Evolutionary conservation across 768 basidiomycete genomes (phyloP).

Genomic region (Harrya chromipes): DNA sequence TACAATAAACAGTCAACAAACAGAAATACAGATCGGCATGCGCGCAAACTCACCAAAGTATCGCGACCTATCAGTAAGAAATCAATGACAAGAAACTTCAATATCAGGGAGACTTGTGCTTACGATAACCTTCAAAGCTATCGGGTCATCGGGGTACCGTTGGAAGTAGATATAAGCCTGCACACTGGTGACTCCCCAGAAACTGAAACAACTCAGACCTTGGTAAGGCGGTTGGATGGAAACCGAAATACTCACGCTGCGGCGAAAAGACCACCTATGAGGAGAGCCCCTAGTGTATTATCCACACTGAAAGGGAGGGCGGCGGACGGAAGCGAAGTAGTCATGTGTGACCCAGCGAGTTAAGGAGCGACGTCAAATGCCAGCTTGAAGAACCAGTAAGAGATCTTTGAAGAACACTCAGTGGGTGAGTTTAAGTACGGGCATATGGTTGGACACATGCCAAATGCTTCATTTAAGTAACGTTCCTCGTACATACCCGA

Average conservation of each 20-base stretch:
- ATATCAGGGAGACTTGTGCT: constrained; percentile 8
- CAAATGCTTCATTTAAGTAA: too few species aligned
- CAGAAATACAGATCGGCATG: neutral
- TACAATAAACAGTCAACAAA: neutral
- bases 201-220: constrained; percentile 30
- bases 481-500: too few species aligned
- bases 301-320: constrained; percentile 32
- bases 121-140: constrained; percentile 38
- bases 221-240: neutral
- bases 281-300: constrained; percentile 53
- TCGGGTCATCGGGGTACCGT: constrained; percentile 33
- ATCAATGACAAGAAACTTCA: constrained; percentile 27
- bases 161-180: constrained; percentile 54
- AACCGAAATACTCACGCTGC: constrained; percentile 42
- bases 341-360: constrained; percentile 4
- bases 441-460: too few species aligned
- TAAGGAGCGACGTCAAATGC: neutral
- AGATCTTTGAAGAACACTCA: too few species aligned
- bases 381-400: neutral
- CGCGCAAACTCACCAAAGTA: constrained; percentile 10
- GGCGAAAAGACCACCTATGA: constrained; percentile 51
- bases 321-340: neutral
- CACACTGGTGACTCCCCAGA: constrained; percentile 57
- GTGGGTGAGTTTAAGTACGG: too few species aligned
- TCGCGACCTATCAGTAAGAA: constrained; percentile 29